Evolutionary conservation across 108 stramenopile genomes (phyloP).

Genomic region (Phaeodactylum tricornutum): DNA sequence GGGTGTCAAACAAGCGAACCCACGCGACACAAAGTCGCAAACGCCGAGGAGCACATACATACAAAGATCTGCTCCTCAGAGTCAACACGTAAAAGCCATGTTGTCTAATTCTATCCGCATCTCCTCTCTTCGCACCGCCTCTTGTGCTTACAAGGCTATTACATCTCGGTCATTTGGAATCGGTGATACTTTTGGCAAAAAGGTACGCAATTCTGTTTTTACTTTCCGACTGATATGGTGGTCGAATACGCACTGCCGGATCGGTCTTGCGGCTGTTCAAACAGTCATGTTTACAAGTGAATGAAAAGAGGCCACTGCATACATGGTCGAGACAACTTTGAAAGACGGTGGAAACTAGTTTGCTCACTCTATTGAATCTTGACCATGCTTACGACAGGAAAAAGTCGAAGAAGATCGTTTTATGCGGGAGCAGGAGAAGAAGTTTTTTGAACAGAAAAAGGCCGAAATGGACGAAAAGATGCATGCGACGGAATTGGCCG

Average conservation of each 20-base stretch:
- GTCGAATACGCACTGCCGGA: not conserved
- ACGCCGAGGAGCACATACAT: too few relatives aligned
- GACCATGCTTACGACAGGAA: conserved; percentile 14
- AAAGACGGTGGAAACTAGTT: not conserved
- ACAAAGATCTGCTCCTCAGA: too few relatives aligned
- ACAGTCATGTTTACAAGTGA: not conserved
- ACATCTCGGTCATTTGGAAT: not conserved
- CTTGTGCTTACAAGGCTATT: not conserved
- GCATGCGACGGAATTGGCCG: conserved; percentile 3
- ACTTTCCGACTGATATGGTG: not conserved
- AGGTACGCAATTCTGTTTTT: conserved; percentile 7
- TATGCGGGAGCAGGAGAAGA: conserved; percentile 30
- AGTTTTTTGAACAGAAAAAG: conserved; percentile 26
- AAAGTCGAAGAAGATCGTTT: conserved; percentile 38
- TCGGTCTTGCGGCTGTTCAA: not conserved
- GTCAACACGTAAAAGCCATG: too few relatives aligned
- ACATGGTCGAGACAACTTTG: not conserved
- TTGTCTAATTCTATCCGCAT: too few relatives aligned
- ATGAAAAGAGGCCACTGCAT: too few relatives aligned
- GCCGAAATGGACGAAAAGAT: conserved; percentile 1
- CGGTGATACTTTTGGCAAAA: conserved; percentile 8
- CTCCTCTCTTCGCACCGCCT: too few relatives aligned
- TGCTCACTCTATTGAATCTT: not conserved
- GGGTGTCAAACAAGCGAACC: too few relatives aligned
- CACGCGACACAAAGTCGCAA: too few relatives aligned